Conservation (phyloP, 73 alveolate species). For the Stentor roeselii region DNA sequence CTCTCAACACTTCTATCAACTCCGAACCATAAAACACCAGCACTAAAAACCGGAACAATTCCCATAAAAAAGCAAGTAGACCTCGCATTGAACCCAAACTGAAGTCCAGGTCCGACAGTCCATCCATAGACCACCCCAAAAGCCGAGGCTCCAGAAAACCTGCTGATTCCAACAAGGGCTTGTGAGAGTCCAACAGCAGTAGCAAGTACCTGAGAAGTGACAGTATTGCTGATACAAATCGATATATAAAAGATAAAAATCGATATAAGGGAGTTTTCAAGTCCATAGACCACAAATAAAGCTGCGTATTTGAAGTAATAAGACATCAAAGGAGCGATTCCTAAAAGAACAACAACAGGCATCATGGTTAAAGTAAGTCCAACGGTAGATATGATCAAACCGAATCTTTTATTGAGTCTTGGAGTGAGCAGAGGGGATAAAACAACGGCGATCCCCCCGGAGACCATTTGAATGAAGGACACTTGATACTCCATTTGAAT, state of each 20-base stretch:
- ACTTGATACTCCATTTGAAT: not conserved
- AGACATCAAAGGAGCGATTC: too few species aligned
- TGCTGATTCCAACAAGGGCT: not conserved
- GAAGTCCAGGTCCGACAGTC: too few species aligned
- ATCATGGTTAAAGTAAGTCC: not conserved
- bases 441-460: not conserved
- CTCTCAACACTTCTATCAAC: not conserved
- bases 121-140: not conserved
- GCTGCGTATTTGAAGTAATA: not conserved
- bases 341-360: not conserved
- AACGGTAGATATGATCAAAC: not conserved
- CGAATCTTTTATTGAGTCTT: not conserved
- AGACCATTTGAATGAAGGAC: not conserved
- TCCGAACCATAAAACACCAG: too few species aligned
- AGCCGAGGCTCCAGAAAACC: not conserved
- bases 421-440: not conserved
- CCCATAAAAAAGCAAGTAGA: too few species aligned
- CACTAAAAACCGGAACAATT: too few species aligned
- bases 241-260: not conserved
- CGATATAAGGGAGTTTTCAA: not conserved
- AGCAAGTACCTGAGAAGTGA: not conserved
- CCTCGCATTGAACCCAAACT: too few species aligned
- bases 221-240: constrained; percentile 6
- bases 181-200: not conserved
- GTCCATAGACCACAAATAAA: not conserved